These are phyloP conservation scores for Piloderma croceum DNA, from an alignment of 768 basidiomycete species.

Conservation along the genomic window DNA sequence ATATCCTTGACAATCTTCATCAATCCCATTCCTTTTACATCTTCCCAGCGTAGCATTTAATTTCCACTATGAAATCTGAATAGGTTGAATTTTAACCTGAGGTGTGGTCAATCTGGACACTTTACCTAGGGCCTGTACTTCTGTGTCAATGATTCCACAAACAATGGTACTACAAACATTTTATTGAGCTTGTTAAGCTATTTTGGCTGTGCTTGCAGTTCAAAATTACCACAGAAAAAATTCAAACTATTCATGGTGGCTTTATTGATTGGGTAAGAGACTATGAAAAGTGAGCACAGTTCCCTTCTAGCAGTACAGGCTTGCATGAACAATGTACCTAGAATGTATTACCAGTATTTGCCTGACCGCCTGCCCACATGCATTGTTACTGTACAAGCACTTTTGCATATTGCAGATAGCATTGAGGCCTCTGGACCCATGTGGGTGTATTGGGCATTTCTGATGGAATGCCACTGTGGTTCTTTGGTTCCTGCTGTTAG, in stretches of 20 bases:
- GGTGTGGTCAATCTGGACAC: conserved; percentile 34
- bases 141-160: conserved; percentile 31
- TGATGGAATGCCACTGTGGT: conserved; percentile 32
- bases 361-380: conserved; percentile 23
- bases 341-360: conserved; percentile 30
- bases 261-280: conserved; percentile 15
- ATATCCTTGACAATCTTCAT: too few species aligned
- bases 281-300: conserved; percentile 31
- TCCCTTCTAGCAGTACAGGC: not conserved
- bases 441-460: conserved; percentile 32
- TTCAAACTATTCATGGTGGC: conserved; percentile 14
- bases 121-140: conserved; percentile 28
- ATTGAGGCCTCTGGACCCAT: conserved; percentile 29
- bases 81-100: conserved; percentile 40
- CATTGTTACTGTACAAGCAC: conserved; percentile 27
- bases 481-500: conserved; percentile 18
- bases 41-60: too few species aligned
- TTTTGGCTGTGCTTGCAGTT: conserved; percentile 10
- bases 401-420: conserved; percentile 28
- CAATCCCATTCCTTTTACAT: too few species aligned
- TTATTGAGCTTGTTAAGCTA: conserved; percentile 8
- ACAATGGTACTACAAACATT: conserved; percentile 18
- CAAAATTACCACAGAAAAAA: not conserved
- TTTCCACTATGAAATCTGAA: too few species aligned
- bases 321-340: conserved; percentile 9